These are phyloP conservation scores for Salix koriyanagi DNA, from an alignment of 345 rosid species.

Conservation along the genomic window DNA sequence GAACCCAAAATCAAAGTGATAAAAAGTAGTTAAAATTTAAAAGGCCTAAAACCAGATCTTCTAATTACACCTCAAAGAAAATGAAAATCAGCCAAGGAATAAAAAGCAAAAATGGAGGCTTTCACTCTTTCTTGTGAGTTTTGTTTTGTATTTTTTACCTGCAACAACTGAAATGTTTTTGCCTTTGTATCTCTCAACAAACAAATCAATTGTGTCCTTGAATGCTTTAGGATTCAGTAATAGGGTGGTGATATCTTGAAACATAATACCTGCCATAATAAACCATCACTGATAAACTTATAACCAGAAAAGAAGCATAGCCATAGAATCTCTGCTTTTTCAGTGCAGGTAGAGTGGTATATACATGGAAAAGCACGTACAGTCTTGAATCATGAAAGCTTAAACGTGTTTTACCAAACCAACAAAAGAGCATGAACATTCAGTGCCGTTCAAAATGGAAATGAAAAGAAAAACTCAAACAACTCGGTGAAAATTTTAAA, in stretches of 20 bases:
- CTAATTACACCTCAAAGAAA: background rate
- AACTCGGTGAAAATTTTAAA: background rate
- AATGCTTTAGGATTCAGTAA: conserved; percentile 82
- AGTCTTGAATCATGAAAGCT: background rate
- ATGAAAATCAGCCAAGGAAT: background rate
- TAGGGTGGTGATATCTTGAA: conserved; percentile 91
- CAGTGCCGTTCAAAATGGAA: background rate
- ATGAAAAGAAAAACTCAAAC: background rate
- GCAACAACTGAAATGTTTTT: conserved; percentile 91
- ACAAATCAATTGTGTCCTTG: conserved; percentile 85
- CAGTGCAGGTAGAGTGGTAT: background rate
- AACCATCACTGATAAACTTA: background rate
- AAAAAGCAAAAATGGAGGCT: background rate
- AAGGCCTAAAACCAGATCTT: conserved; percentile 19
- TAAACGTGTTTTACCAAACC: background rate
- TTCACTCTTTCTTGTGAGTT: background rate
- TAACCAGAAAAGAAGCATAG: too few relatives aligned
- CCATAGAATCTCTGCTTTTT: background rate
- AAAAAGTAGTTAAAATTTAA: conserved; percentile 1
- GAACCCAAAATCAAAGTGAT: conserved; percentile 24
- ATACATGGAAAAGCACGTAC: background rate
- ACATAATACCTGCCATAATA: conserved; percentile 69
- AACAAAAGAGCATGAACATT: background rate
- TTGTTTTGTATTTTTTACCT: conserved; percentile 42
- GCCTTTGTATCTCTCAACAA: conserved; percentile 85